Percentiles rank a stretch among this genome's conserved stretches.
Conservation (phyloP, 176 grass and related monocot genomes). For the Eleusine coracana region DNA sequence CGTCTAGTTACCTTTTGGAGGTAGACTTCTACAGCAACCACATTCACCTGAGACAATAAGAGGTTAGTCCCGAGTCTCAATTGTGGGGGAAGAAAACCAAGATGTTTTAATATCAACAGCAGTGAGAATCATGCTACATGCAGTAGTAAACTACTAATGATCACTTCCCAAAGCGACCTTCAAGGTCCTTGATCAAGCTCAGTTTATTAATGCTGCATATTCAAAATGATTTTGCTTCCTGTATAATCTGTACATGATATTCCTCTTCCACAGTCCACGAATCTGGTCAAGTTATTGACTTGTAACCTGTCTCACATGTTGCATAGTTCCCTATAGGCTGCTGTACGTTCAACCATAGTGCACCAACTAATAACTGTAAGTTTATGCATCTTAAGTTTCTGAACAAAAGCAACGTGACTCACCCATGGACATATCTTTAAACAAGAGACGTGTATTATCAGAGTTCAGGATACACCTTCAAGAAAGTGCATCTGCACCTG, state of each 20-base stretch:
- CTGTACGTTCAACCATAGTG: neutral
- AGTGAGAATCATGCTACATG: slow-evolving; percentile 8
- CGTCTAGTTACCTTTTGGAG: slow-evolving; percentile 11
- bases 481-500: slow-evolving; percentile 8
- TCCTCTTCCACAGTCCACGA: neutral
- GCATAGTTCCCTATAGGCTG: neutral
- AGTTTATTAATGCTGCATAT: neutral
- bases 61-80: neutral
- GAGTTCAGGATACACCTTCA: slow-evolving; percentile 21
- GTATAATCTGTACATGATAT: neutral
- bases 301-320: slow-evolving; percentile 3
- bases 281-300: neutral
- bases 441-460: slow-evolving; percentile 9
- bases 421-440: slow-evolving; percentile 31
- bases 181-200: neutral
- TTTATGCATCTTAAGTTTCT: slow-evolving; percentile 28
- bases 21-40: neutral
- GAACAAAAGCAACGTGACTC: slow-evolving; percentile 28
- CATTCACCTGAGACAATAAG: neutral
- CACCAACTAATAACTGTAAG: slow-evolving; percentile 22
- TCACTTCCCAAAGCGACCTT: neutral
- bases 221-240: neutral
- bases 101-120: neutral
- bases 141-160: slow-evolving; percentile 7
- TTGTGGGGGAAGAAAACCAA: neutral